Evolutionary conservation across 805 yeast species (phyloP), one percentile per base, ranked within the genome.

Genomic region (Yarrowia sp.): DNA sequence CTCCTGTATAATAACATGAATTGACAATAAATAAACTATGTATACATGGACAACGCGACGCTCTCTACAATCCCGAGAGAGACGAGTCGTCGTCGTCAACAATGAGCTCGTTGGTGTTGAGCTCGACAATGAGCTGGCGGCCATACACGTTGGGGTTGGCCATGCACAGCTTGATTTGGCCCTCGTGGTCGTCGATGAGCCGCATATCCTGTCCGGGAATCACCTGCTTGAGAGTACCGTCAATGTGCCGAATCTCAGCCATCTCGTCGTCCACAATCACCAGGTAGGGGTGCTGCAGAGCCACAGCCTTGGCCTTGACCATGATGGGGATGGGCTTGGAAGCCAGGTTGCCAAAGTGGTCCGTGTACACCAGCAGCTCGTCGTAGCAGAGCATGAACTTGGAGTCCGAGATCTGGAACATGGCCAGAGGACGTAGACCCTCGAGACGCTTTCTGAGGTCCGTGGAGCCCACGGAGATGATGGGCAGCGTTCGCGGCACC

Each of bases 101-200:
- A 7, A 68, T 71, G 53, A 66, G 69, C 64, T 71, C 73, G 62
- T 72, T 71, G 46, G 64, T 64, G 14, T 66, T 63, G 14, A 80
- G 67, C 65, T 73, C 75, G 21, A 84, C 76, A 1, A 87, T 71
- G 59, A 88, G 70, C 69, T 88, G 94, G 64, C 88, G 76, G 1
- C 85, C 89, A 2, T 79, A 73, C 12, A 81, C 78, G 62, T 73
- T 73, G 0, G 96, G 96, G 68, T 89, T 90, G 18, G 89, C 86
- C 77, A 87, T 70, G 0, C 75, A 70, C 4, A 83, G 66, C 22
- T 74, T 73, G 16, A 80, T 72, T 51, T 78, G 69, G 19, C 76
- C 77, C 14, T 71, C 74, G 10, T 67, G 70, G 4, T 72, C 72
- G 60, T 77, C 80, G n/a, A 82, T 62, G 21, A 79, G 68, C 22